These are phyloP conservation scores for Tetracladium maxilliforme DNA, from an alignment of 2,329 filamentous ascomycete genomes.

Conservation along the genomic window DNA sequence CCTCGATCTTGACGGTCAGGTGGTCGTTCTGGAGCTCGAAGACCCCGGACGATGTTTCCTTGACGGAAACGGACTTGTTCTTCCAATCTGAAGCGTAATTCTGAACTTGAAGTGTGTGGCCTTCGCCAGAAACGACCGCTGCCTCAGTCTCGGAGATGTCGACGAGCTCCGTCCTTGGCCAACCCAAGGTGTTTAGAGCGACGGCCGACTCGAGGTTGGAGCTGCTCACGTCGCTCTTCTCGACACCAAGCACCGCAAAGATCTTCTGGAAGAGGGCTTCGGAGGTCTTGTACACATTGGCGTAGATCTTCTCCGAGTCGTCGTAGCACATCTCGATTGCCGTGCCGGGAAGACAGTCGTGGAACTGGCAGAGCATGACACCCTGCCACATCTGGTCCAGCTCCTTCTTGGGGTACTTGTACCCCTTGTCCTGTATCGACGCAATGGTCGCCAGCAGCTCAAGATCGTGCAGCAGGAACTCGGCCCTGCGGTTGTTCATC, in stretches of 20 bases:
- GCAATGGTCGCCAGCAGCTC: slow-evolving; percentile 50
- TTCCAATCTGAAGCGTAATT: background rate
- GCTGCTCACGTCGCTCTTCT: slow-evolving; percentile 14
- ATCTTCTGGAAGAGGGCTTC: slow-evolving; percentile 36
- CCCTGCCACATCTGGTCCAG: slow-evolving; percentile 56
- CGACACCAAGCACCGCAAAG: slow-evolving; percentile 36
- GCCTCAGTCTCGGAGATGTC: slow-evolving; percentile 18
- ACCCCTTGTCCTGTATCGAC: slow-evolving; percentile 34
- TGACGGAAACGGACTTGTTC: slow-evolving; percentile 24
- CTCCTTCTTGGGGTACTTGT: slow-evolving; percentile 51
- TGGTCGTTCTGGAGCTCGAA: slow-evolving; percentile 42
- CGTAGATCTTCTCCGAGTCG: slow-evolving; percentile 49
- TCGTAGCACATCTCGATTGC: slow-evolving; percentile 58
- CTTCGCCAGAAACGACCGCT: slow-evolving; percentile 11
- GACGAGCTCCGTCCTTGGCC: slow-evolving; percentile 38
- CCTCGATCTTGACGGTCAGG: slow-evolving; percentile 34
- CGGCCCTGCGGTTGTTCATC: slow-evolving; percentile 46
- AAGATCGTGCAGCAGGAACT: slow-evolving; percentile 49
- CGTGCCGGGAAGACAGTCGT: slow-evolving; percentile 53
- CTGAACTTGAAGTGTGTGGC: slow-evolving; percentile 6
- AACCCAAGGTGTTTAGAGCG: slow-evolving; percentile 46
- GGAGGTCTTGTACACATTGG: slow-evolving; percentile 40
- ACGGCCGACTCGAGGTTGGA: slow-evolving; percentile 18
- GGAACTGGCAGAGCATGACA: slow-evolving; percentile 53
- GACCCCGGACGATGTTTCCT: slow-evolving; percentile 29